Conservation (phyloP, 768 basidiomycete species). For the Crucibulum laeve region DNA sequence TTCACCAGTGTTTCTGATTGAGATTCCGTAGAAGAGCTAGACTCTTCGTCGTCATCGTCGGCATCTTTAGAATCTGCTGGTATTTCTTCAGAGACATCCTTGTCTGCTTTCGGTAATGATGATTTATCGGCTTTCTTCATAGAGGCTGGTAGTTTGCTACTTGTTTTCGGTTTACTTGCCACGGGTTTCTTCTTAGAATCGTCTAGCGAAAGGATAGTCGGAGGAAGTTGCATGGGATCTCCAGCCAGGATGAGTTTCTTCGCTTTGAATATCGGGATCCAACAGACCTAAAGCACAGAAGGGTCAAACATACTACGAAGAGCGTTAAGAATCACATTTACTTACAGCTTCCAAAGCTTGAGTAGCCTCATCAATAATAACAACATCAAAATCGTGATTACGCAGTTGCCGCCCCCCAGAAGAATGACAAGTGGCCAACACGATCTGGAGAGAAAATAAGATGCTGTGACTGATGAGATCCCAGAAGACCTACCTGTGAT, state of each 20-base stretch:
- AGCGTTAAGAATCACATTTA: slow-evolving; percentile 6
- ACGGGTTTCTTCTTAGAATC: slow-evolving; percentile 21
- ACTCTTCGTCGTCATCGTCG: too few species aligned
- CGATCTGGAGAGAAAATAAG: slow-evolving; percentile 45
- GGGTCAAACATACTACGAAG: background rate
- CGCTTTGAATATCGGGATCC: slow-evolving; percentile 93
- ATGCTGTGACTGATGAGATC: background rate
- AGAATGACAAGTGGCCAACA: slow-evolving; percentile 92
- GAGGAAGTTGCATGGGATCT: slow-evolving; percentile 94
- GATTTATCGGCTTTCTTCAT: background rate
- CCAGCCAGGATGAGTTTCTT: slow-evolving; percentile 89
- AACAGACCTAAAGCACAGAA: slow-evolving; percentile 64
- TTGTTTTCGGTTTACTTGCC: slow-evolving; percentile 4
- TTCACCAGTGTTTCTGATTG: background rate
- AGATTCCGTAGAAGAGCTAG: too few species aligned
- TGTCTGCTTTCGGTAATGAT: too few species aligned
- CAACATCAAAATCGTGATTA: slow-evolving; percentile 80
- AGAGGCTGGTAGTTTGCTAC: background rate
- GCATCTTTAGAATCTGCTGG: too few species aligned
- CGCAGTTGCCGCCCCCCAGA: slow-evolving; percentile 81
- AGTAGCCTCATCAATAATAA: slow-evolving; percentile 97
- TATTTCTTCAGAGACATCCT: too few species aligned
- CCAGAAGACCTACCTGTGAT: slow-evolving; percentile 51
- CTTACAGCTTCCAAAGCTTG: slow-evolving; percentile 92
- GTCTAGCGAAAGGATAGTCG: slow-evolving; percentile 77